phyloP scores from a whole-genome alignment of 495 filamentous ascomycete genomes.

The Penicillium chermesinum region DNA sequence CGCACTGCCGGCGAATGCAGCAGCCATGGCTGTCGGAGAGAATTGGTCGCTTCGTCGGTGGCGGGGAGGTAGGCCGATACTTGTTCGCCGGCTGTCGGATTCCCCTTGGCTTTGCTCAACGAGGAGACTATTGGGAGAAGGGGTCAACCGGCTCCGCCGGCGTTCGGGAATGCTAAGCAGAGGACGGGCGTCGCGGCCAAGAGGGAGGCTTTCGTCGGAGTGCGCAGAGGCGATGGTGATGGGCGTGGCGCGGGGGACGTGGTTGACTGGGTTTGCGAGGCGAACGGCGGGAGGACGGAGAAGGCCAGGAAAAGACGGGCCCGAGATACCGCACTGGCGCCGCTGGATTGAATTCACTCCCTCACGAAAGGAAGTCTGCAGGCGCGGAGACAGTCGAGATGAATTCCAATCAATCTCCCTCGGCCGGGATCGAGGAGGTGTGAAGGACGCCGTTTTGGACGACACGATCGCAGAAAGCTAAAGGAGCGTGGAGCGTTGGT shows the following conservation, averaged over 20 bases:
- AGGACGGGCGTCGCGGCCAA: conserved; percentile 56
- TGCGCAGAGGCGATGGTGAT: conserved; percentile 28
- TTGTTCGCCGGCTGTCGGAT: conserved; percentile 55
- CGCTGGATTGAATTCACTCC: conserved; percentile 23
- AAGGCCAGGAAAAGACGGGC: conserved; percentile 25
- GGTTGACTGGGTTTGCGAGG: conserved; percentile 45
- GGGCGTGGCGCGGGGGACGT: conserved; percentile 45
- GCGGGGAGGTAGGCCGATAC: conserved; percentile 62
- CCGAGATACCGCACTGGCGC: conserved; percentile 22
- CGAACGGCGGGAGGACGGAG: conserved; percentile 37
- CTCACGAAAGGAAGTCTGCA: conserved; percentile 14
- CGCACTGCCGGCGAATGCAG: conserved; percentile 35
- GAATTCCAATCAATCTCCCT: conserved; percentile 29
- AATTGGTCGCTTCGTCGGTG: conserved; percentile 35
- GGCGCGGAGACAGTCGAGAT: conserved; percentile 11
- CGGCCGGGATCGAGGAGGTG: conserved; percentile 21
- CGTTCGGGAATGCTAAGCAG: conserved; percentile 66
- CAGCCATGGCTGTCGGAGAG: conserved; percentile 41
- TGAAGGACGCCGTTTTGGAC: conserved; percentile 35
- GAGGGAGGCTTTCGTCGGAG: conserved; percentile 39
- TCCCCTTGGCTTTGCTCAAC: conserved; percentile 57
- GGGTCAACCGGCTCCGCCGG: conserved; percentile 50
- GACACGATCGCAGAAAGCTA: neutral
- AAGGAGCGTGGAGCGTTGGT: conserved; percentile 2
- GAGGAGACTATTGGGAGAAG: conserved; percentile 55